Percentiles rank a stretch among this genome's conserved stretches.
Conservation (phyloP, 2,329 filamentous ascomycete species). For the Phialophora macrospora region DNA sequence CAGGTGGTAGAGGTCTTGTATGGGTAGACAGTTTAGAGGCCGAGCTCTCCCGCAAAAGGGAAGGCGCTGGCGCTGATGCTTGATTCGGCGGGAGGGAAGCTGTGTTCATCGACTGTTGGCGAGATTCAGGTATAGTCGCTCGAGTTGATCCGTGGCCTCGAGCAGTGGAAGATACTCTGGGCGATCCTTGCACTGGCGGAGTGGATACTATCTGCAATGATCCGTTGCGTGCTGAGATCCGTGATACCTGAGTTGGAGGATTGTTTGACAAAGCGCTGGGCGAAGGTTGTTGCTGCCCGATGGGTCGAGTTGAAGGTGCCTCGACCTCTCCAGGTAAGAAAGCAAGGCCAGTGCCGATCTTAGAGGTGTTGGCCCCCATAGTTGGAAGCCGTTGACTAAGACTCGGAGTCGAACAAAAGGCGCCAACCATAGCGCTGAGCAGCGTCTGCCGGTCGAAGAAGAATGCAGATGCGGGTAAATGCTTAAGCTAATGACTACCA, state of each 20-base stretch:
- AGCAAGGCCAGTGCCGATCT: conserved; percentile 7
- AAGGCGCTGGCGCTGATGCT: not conserved
- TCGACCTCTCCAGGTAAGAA: not conserved
- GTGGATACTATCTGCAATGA: not conserved
- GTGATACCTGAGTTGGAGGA: conserved; percentile 3
- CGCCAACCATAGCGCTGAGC: not conserved
- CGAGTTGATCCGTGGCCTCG: not conserved
- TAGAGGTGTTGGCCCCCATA: conserved; percentile 30
- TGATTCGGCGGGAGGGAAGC: not conserved
- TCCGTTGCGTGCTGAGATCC: not conserved
- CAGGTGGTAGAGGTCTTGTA: conserved; percentile 22
- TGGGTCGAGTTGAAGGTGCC: not conserved
- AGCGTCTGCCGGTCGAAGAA: not conserved
- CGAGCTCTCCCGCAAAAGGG: not conserved
- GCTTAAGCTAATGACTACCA: not conserved
- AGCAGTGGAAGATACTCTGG: not conserved
- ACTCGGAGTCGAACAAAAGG: not conserved
- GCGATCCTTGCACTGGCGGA: not conserved
- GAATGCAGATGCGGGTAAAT: not conserved
- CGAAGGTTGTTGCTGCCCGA: not conserved
- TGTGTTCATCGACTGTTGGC: not conserved
- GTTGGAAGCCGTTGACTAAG: conserved; percentile 5
- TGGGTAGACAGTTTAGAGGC: not conserved
- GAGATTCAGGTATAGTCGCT: not conserved
- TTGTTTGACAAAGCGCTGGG: not conserved